Evolutionary conservation across 768 basidiomycete species (phyloP), one percentile per base, ranked within the genome.

Genomic region (Cystobasidium onofrii): DNA sequence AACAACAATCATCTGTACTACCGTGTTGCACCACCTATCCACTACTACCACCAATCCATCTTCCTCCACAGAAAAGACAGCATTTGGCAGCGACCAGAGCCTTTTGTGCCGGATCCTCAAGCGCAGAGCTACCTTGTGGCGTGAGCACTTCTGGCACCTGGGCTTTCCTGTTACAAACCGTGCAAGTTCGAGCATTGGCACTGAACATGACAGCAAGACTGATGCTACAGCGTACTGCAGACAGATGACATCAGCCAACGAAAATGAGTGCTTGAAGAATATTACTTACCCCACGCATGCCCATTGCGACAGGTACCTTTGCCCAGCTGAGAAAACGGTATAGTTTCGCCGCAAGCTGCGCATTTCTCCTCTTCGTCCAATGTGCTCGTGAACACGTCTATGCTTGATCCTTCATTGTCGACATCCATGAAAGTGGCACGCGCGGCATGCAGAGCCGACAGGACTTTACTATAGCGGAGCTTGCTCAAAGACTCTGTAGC

Each of bases 221-320:
- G 7, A 71, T 25, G 43, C 69, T 57, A 39, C 69, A 71, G 17
- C 69, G 52, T 4, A 57, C 69, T 71, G 46, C 9, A 36, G 20
- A 25, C 34, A 33, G 15, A 52, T 31, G 13, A 6, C 34, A 64
- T n/a, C n/a, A n/a, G n/a, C n/a, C n/a, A n/a, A n/a, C n/a, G n/a
- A n/a, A n/a, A n/a, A n/a, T n/a, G n/a, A n/a, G n/a, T n/a, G n/a
- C n/a, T n/a, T n/a, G n/a, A n/a, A n/a, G n/a, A n/a, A n/a, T n/a
- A n/a, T n/a, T n/a, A n/a, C 69, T 71, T 29, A 71, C 69, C 33
- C 69, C 69, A 71, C 7, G 50, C 55, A 43, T 71, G 69, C 12
- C 69, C 69, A 41, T 60, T 71, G 20, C 55, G 52, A 60, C 69
- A 71, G 20, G 54, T 71, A 10, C 46, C 69, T 29, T 31, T 71